Base-by-base conservation (phyloP, 2,329 filamentous ascomycete species). In the Neopestalotiopsis sp. region DNA sequence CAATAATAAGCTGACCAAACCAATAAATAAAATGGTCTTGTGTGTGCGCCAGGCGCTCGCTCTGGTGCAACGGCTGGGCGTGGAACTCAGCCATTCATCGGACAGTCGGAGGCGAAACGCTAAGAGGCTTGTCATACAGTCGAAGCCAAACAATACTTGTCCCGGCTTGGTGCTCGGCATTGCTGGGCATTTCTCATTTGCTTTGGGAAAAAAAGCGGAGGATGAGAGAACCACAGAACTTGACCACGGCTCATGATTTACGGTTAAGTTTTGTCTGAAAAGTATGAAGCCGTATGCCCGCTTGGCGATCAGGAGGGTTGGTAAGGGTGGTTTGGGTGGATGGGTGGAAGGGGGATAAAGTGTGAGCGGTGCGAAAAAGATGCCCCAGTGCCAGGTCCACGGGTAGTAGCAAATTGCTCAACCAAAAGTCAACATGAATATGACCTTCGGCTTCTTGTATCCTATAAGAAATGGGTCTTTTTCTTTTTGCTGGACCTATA, bases 191-290 rank as follows among this genome's bases (percentile, higher is more conserved):
- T 52, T 49, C 42, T 49, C 24, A n/a, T 49, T 52, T n/a, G 17
- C 45, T 52, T 52, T 52, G 17, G 45, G 20, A n/a, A 20, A 17
- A 52, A 20, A 17, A 52, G 34, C 34, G 10, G 34, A 38, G 34
- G 10, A 38, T 7, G 34, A 38, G 34, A 38, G 24, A 38, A 38
- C 34, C 45, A n/a, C 45, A 20, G 13, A 52, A 3, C 45, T 52
- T 52, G 45, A 52, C 45, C 45, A 52, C 45, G n/a, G 45, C 45
- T 52, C 45, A 52, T n/a, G 20, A 52, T n/a, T 52, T 52, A 52
- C 45, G 45, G 45, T 52, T 52, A 52, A 52, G 45, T 52, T 52
- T 52, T 52, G 45, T 52, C 45, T 52, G 45, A 52, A 52, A 17
- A 14, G 20, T 52, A 17, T n/a, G 20, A 20, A 52, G 45, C 45